Percentiles rank a stretch among this genome's conserved stretches.
Evolutionary conservation across 2,329 filamentous ascomycete genomes (phyloP).

Genomic region (Didymella exigua): DNA sequence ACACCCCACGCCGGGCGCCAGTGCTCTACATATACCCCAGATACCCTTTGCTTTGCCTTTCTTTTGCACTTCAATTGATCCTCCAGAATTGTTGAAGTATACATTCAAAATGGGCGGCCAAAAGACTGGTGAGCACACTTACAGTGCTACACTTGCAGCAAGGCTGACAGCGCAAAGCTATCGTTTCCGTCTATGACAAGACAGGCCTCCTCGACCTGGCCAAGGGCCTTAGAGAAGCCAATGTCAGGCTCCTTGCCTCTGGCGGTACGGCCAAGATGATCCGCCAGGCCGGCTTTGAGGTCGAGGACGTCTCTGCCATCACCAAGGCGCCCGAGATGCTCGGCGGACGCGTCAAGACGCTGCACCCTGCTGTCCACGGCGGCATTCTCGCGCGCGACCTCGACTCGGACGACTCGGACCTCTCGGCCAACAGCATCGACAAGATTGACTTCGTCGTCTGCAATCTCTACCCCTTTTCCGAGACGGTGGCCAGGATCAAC

Average conservation of each 20-base stretch:
- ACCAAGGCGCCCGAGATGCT: slow-evolving; percentile 96
- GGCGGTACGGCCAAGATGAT: slow-evolving; percentile 97
- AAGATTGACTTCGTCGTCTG: slow-evolving; percentile 66
- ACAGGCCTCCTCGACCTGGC: slow-evolving; percentile 63
- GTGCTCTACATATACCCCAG: slow-evolving; percentile 28
- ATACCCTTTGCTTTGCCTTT: slow-evolving; percentile 11
- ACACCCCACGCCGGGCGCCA: slow-evolving; percentile 25
- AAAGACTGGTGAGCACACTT: slow-evolving; percentile 41
- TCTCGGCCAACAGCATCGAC: slow-evolving; percentile 59
- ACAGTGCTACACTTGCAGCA: not conserved
- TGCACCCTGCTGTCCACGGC: slow-evolving; percentile 84
- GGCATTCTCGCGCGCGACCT: slow-evolving; percentile 94
- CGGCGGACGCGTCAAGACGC: slow-evolving; percentile 88
- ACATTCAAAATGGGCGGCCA: slow-evolving; percentile 42
- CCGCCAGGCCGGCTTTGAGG: slow-evolving; percentile 90
- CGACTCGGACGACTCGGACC: slow-evolving; percentile 94
- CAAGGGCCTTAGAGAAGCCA: slow-evolving; percentile 46
- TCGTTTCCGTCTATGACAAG: slow-evolving; percentile 99
- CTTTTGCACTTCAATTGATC: slow-evolving; percentile 24
- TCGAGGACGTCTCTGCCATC: slow-evolving; percentile 98
- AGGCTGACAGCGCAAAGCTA: slow-evolving; percentile 60
- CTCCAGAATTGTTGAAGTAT: slow-evolving; percentile 8
- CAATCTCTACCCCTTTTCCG: slow-evolving; percentile 99
- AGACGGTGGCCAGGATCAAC: slow-evolving; percentile 95
- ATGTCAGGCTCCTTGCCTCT: slow-evolving; percentile 75